Base-by-base conservation (phyloP, 257 asterid genomes). In the Solanum phureja region DNA sequence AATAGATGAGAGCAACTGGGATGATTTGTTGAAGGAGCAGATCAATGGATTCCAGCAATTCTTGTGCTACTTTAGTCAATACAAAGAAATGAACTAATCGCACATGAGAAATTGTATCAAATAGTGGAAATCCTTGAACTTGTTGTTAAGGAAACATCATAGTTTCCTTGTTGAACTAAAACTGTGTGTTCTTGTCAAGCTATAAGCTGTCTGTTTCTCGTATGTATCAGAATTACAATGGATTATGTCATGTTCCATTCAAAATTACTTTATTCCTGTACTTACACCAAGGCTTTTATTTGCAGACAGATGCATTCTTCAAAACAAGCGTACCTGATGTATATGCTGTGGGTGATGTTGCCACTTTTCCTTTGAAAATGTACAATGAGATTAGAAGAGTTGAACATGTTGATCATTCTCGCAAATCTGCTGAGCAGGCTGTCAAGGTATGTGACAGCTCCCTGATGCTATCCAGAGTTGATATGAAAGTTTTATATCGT, bases 361-460 rank as follows among this genome's bases (percentile, higher is more conserved):
- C 99, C 71, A 94, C 99, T 16, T 96, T 96, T 91, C 99, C 99
- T 82, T 74, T 96, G 95, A 95, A 96, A 90, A 84, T 95, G 90
- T 95, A 91, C 93, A 93, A 92, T 86, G 98, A 96, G 62, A 75
- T 90, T 21, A 92, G 98, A 91, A 94, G 99, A 92, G 98, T 95
- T 46, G 99, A 96, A 87, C 99, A 96, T 66, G 98, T 96, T 68
- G 99, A 95, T 89, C 99, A 96, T 90, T 93, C 98, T 46, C 98
- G 99, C 86, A 95, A 94, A 91, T 96, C 98, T 85, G 99, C 99
- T 83, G 99, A 96, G 92, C 98, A 96, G 83, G 98, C 99, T 87
- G 98, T 94, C 33, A 96, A 95, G 99, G 99, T 96, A 90, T 52
- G 44, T 62, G 31, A 34, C 49, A 5, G 14, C 83, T 72, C 37